phyloP scores from a whole-genome alignment of 2,329 filamentous ascomycete genomes.

The Fusarium palustre region DNA sequence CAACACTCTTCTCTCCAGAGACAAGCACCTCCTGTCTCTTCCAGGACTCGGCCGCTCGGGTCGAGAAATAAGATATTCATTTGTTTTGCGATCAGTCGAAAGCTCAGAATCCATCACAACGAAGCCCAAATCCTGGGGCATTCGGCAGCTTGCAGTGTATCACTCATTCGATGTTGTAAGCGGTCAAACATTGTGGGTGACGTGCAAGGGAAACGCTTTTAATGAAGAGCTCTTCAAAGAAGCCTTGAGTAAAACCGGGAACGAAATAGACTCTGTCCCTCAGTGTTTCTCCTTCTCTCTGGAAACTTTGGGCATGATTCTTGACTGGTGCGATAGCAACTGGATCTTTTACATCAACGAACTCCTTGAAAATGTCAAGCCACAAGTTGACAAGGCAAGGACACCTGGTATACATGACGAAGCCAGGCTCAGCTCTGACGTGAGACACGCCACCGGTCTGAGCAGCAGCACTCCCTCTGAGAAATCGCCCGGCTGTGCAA shows the following conservation, averaged over 20 bases:
- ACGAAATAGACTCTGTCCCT: background rate
- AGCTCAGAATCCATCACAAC: background rate
- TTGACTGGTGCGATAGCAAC: constrained; percentile 34
- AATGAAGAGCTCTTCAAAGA: constrained; percentile 14
- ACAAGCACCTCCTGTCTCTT: background rate
- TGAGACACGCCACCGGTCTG: background rate
- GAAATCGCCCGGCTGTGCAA: background rate
- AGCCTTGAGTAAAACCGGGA: background rate
- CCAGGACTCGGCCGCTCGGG: constrained; percentile 19
- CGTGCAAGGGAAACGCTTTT: constrained; percentile 20
- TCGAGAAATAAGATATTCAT: constrained; percentile 29
- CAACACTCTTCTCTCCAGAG: constrained; percentile 12
- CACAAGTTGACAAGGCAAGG: constrained; percentile 2
- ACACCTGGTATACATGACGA: constrained; percentile 4
- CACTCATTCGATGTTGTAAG: constrained; percentile 30
- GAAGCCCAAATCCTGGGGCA: background rate
- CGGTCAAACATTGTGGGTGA: constrained; percentile 18
- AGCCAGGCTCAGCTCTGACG: background rate
- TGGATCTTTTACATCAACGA: constrained; percentile 36
- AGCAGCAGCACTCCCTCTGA: background rate
- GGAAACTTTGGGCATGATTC: constrained; percentile 14
- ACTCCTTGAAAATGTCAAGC: constrained; percentile 1
- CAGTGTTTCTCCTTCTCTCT: background rate
- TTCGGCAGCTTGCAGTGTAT: constrained; percentile 33
- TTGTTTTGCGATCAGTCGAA: constrained; percentile 33